phyloP scores from a whole-genome alignment of 108 stramenopile genomes.

The Skeletonema tropicum region DNA sequence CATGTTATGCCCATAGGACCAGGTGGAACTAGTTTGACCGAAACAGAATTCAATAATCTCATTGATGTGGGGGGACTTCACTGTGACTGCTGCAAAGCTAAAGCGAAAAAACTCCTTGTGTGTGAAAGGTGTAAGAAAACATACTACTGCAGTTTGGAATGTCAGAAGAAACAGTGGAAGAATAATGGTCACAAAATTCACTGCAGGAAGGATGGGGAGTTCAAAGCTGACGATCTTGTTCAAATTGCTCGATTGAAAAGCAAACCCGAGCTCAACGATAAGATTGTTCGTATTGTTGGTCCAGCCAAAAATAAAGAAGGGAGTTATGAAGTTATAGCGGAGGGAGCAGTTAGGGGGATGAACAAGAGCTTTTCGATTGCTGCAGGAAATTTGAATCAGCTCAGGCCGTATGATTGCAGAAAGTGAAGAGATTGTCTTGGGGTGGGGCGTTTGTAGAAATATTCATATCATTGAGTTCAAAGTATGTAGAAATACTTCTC shows the following conservation, averaged over 20 bases:
- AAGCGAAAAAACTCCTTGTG: not conserved
- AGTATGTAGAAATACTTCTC: too few species aligned
- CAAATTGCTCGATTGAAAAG: slow-evolving; percentile 32
- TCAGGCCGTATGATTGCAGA: slow-evolving; percentile 29
- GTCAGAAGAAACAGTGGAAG: slow-evolving; percentile 28
- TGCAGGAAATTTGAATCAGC: slow-evolving; percentile 21
- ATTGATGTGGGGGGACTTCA: slow-evolving; percentile 18
- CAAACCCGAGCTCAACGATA: slow-evolving; percentile 20
- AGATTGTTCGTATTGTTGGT: slow-evolving; percentile 22
- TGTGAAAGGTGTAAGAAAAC: slow-evolving; percentile 23
- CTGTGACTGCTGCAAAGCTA: slow-evolving; percentile 3
- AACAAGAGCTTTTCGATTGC: slow-evolving; percentile 19
- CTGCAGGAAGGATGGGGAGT: slow-evolving; percentile 34
- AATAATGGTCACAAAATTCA: slow-evolving; percentile 18
- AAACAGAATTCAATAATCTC: slow-evolving; percentile 3
- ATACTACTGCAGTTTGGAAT: slow-evolving; percentile 32
- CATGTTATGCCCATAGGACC: slow-evolving; percentile 20
- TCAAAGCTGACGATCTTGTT: slow-evolving; percentile 27
- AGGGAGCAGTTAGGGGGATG: slow-evolving; percentile 9
- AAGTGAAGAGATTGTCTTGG: not conserved
- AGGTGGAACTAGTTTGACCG: slow-evolving; percentile 20
- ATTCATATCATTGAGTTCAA: too few species aligned
- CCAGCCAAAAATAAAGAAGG: slow-evolving; percentile 5
- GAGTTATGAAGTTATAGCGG: slow-evolving; percentile 19
- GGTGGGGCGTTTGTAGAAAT: too few species aligned